Base-by-base conservation (phyloP, 1,284 basidiomycete genomes). In the Athelia psychrophila region DNA sequence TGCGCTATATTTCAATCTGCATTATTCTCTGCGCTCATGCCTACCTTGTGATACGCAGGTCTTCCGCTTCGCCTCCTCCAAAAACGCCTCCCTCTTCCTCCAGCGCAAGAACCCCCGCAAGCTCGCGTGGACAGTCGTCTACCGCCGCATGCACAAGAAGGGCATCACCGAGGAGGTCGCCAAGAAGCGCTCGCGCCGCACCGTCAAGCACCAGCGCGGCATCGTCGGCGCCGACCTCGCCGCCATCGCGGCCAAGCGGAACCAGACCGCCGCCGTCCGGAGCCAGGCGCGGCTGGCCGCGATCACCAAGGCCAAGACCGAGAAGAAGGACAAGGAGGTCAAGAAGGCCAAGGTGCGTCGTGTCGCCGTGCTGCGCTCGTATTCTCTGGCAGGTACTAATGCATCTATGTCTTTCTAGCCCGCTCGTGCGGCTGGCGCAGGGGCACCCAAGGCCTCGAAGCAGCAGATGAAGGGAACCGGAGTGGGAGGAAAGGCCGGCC, bases 61-160 rank as follows among this genome's bases (percentile, higher is more conserved):
- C 69, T 96, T 96, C 88, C 92, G 93, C 71, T 95, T 95, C 75
- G 78, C 86, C 63, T 81, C 73, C 68, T 89, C 91, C 60, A 97
- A 97, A 86, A 90, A 85, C 71, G 84, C 95, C 65, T 98, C 95
- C 57, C 90, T 99, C 62, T 99, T 99, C 90, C 81, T 94, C 57
- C 97, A 99, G 77, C 93, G 96, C 80, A 99, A 99, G 83, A 99
- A 99, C 84, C 96, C 97, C 52, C 93, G 96, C 72, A 98, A 99
- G 88, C 95, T 99, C 76, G 91, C 96, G 60, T 99, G 96, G 97
- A 99, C 96, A 55, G 80, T 86, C 68, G 88, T 95, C 55, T 99
- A 93, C 87, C 91, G 96, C 64, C 90, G 94, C 66, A 95, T 98
- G 88, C 97, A 99, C 87, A 98, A 97, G 88, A 99, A 99, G 90